phyloP scores from a whole-genome alignment of 805 yeast species.

The Torulaspora maleeae region DNA sequence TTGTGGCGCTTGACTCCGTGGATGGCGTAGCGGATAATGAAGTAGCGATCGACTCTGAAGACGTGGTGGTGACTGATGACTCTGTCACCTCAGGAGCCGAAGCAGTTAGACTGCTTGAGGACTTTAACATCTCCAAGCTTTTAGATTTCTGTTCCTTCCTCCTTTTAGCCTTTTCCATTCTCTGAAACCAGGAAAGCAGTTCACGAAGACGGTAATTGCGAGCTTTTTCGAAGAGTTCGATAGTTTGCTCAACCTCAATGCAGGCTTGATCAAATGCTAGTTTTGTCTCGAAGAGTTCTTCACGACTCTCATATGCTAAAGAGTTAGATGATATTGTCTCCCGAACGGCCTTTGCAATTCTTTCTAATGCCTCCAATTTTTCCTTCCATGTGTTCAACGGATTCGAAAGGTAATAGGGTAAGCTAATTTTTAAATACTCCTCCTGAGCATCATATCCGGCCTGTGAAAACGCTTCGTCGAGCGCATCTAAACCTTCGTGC shows the following conservation, averaged over 20 bases:
- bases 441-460: conserved; percentile 49
- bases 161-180: conserved; percentile 25
- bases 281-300: conserved; percentile 33
- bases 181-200: conserved; percentile 23
- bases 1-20: not conserved
- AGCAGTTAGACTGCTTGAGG: not conserved
- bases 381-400: conserved; percentile 13
- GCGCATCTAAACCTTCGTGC: conserved; percentile 42
- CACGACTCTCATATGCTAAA: conserved; percentile 24
- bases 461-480: conserved; percentile 42
- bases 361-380: conserved; percentile 14
- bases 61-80: not conserved
- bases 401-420: conserved; percentile 21
- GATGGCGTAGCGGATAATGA: not conserved
- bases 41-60: not conserved
- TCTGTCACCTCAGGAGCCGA: not conserved
- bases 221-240: conserved; percentile 18
- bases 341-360: conserved; percentile 14
- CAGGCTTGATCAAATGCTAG: conserved; percentile 24
- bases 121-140: conserved; percentile 11
- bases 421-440: conserved; percentile 45
- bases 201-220: conserved; percentile 35
- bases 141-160: conserved; percentile 26
- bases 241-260: conserved; percentile 14
- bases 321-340: conserved; percentile 27